A percentile compares a stretch with the other conserved stretches of the same genome.
Conservation (phyloP, 805 yeast genomes). For the Yarrowia sp. region DNA sequence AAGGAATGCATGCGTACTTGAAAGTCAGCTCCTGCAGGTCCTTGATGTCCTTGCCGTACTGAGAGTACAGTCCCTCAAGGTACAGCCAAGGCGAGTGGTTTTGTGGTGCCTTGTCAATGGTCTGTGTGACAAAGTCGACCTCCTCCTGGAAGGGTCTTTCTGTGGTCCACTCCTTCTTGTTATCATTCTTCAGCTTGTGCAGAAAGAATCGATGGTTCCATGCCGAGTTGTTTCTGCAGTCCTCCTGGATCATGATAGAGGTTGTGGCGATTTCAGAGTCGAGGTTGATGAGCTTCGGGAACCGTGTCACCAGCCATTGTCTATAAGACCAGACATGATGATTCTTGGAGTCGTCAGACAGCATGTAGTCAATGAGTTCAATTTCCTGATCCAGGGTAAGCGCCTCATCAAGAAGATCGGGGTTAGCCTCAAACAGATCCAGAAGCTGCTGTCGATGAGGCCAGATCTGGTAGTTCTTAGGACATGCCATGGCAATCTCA, state of each 20-base stretch:
- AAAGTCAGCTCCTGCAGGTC: constrained; percentile 58
- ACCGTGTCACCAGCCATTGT: constrained; percentile 73
- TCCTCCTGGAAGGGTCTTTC: constrained; percentile 53
- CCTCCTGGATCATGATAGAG: constrained; percentile 58
- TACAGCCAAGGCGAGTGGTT: constrained; percentile 91
- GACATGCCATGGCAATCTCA: constrained; percentile 70
- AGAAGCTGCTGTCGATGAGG: constrained; percentile 76
- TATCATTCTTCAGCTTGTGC: constrained; percentile 43
- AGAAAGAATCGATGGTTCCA: constrained; percentile 87
- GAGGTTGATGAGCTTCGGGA: constrained; percentile 18
- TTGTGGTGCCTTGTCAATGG: constrained; percentile 71
- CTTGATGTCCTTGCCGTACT: constrained; percentile 46
- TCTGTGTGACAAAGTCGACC: constrained; percentile 57
- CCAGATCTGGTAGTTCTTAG: constrained; percentile 98
- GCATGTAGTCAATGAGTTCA: constrained; percentile 69
- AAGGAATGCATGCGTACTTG: constrained; percentile 51
- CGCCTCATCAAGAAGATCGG: constrained; percentile 45
- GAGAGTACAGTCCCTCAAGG: constrained; percentile 62
- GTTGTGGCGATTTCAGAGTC: constrained; percentile 61
- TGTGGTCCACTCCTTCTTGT: constrained; percentile 26
- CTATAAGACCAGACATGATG: constrained; percentile 97
- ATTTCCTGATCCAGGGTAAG: constrained; percentile 57
- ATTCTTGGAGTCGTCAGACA: constrained; percentile 82
- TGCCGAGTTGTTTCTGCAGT: constrained; percentile 87
- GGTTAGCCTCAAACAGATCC: constrained; percentile 40